Base-by-base conservation (phyloP, 345 rosid species). In the Pistacia vera region DNA sequence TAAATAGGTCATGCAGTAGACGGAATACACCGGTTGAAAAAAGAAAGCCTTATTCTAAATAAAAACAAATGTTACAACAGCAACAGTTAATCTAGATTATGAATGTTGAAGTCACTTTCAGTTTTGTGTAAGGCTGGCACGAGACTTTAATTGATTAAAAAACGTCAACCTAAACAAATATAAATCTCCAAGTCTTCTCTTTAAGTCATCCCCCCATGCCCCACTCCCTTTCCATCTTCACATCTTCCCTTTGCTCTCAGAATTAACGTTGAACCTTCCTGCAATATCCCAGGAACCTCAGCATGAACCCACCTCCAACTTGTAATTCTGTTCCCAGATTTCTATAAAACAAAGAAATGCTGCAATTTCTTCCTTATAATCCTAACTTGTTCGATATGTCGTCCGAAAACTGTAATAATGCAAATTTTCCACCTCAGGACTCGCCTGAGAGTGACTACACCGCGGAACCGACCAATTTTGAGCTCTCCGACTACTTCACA, bases 401-500 rank as follows among this genome's bases (percentile, higher is more conserved):
- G 41, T 38, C 41, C 41, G 4, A 41, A 5, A 79, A 82, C 84
- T 78, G 82, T 22, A 75, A 46, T 33, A 76, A 55, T 14, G 16
- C 12, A 62, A 73, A 51, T 44, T 56, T 64, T 55, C 48, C 11
- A 54, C 69, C 77, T 0, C 65, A 63, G 10, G 81, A 82, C 60
- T 78, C 81, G 8, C 83, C 85, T 4, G 85, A 83, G 57, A 77
- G 79, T 76, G 86, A 81, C 66, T 76, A 57, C 72, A 79, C 46
- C 46, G 9, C 54, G 4, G 81, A 80, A 5, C 76, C 55, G 33
- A 74, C 89, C 30, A 79, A 73, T 58, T 89, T 93, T 49, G 92
- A 92, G 74, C 57, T 88, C 22, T 77, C 88, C 1, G 97, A 90
- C 16, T 85, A 84, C 66, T 72, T 84, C 11, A 75, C 66, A 65